Percentiles rank a stretch among this genome's conserved stretches.
phyloP scores from a whole-genome alignment of 495 filamentous ascomycete genomes.

The Entonaema liquescens region DNA sequence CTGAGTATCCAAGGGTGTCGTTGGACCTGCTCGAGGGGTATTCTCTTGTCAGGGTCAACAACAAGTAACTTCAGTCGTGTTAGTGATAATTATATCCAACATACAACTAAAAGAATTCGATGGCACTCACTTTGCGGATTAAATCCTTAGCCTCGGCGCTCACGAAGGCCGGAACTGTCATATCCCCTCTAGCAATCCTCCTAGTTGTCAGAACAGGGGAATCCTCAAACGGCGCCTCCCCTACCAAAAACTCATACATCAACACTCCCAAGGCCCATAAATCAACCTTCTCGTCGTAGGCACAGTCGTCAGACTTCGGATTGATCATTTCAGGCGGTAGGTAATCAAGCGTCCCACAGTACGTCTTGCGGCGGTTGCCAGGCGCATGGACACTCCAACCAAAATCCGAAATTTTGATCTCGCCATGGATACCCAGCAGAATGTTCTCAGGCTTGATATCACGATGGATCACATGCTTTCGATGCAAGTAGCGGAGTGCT shows the following conservation, averaged over 20 bases:
- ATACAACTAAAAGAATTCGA: not conserved
- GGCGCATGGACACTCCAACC: constrained; percentile 98
- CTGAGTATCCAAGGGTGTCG: constrained; percentile 96
- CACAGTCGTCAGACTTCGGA: constrained; percentile 76
- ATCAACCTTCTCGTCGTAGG: constrained; percentile 93
- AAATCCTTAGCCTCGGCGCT: constrained; percentile 90
- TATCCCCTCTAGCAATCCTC: constrained; percentile 87
- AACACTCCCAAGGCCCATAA: constrained; percentile 94
- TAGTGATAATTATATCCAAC: no score
- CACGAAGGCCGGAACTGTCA: constrained; percentile 89
- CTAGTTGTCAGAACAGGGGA: constrained; percentile 93
- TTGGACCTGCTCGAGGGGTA: constrained; percentile 87
- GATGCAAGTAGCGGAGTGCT: no score
- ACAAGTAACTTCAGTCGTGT: constrained; percentile 74
- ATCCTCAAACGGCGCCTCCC: constrained; percentile 96
- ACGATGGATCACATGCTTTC: constrained; percentile 79
- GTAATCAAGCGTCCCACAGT: constrained; percentile 98
- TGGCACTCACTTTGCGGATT: constrained; percentile 76
- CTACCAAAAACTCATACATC: constrained; percentile 95
- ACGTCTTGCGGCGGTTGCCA: constrained; percentile 89
- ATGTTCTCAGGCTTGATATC: constrained; percentile 99
- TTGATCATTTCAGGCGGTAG: constrained; percentile 97
- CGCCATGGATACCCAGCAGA: constrained; percentile 93
- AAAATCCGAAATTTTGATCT: constrained; percentile 98
- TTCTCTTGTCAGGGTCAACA: constrained; percentile 91